These are phyloP conservation scores for Leptodermis oblonga DNA, from an alignment of 257 asterid genomes.

Conservation along the genomic window DNA sequence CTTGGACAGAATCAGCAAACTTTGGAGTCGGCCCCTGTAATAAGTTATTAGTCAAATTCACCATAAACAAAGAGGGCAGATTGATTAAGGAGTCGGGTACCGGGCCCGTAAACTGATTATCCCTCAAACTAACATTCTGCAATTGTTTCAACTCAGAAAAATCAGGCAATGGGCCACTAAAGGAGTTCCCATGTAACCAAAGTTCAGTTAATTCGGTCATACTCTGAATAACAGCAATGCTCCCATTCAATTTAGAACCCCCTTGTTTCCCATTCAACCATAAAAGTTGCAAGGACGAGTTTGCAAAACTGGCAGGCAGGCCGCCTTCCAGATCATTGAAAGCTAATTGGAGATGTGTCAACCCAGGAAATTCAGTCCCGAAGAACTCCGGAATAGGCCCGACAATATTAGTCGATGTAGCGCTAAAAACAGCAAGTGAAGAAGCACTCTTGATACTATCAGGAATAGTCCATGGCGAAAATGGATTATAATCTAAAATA, in stretches of 20 bases:
- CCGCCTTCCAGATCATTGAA: constrained; percentile 61
- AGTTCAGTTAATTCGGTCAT: constrained; percentile 47
- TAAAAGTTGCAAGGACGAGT: constrained; percentile 42
- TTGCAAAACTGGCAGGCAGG: constrained; percentile 49
- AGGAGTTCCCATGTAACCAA: constrained; percentile 62
- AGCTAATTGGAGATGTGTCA: constrained; percentile 38
- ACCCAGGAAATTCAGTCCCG: constrained; percentile 39
- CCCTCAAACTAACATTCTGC: constrained; percentile 52
- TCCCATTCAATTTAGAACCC: constrained; percentile 45
- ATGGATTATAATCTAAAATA: constrained; percentile 52
- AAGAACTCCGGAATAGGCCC: constrained; percentile 63
- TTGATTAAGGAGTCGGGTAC: constrained; percentile 55
- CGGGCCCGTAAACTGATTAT: constrained; percentile 59
- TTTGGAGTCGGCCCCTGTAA: constrained; percentile 68
- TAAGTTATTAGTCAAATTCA: constrained; percentile 64
- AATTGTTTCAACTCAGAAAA: constrained; percentile 37
- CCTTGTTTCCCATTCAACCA: constrained; percentile 64
- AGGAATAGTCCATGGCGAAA: constrained; percentile 58
- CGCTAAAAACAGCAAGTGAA: constrained; percentile 46
- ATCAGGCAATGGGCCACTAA: constrained; percentile 65
- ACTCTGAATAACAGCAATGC: constrained; percentile 42
- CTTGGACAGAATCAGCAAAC: constrained; percentile 31
- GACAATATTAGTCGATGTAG: constrained; percentile 40
- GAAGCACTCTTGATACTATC: constrained; percentile 40
- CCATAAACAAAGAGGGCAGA: constrained; percentile 34